Conservation (phyloP, 2,329 filamentous ascomycete species). For the Chrysosphaeria jannelii region DNA sequence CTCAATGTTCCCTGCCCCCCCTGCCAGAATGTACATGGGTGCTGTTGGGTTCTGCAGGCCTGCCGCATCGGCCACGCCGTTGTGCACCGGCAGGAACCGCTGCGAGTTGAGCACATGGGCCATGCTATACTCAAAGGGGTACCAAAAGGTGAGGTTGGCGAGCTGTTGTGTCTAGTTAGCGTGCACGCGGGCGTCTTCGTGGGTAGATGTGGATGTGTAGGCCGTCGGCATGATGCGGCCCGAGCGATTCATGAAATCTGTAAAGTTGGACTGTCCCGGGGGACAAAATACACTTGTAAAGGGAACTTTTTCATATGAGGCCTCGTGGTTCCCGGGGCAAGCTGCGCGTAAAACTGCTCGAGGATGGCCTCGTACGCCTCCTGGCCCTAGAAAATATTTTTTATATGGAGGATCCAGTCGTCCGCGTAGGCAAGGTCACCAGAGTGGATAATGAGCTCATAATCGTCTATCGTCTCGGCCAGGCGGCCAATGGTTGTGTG, state of each 20-base stretch:
- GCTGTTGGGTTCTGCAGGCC: slow-evolving; percentile 11
- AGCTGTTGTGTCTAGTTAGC: slow-evolving; percentile 15
- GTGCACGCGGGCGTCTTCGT: slow-evolving; percentile 11
- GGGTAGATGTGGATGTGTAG: slow-evolving; percentile 17
- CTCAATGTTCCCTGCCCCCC: slow-evolving; percentile 25
- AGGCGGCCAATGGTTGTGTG: slow-evolving; percentile 26
- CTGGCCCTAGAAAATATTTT: slow-evolving; percentile 40
- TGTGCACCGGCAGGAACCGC: slow-evolving; percentile 15
- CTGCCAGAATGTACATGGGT: slow-evolving; percentile 24
- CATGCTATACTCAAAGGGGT: slow-evolving; percentile 28
- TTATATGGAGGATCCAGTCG: slow-evolving; percentile 18
- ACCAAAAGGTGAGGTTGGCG: slow-evolving; percentile 24
- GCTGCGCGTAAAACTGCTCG: slow-evolving; percentile 45
- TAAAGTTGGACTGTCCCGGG: slow-evolving; percentile 26
- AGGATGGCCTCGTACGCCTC: slow-evolving; percentile 95
- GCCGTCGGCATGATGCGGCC: slow-evolving; percentile 18
- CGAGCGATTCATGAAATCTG: slow-evolving; percentile 25
- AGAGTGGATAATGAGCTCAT: slow-evolving; percentile 22
- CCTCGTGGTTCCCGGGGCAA: slow-evolving; percentile 28
- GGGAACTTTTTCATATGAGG: slow-evolving; percentile 16
- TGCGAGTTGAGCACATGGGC: slow-evolving; percentile 26
- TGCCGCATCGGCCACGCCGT: slow-evolving; percentile 9
- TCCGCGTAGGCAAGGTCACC: slow-evolving; percentile 28
- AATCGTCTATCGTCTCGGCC: slow-evolving; percentile 19
- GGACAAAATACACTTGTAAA: slow-evolving; percentile 12